Base-by-base conservation (phyloP, 441 rosid genomes). In the Euphorbia celastroides region DNA sequence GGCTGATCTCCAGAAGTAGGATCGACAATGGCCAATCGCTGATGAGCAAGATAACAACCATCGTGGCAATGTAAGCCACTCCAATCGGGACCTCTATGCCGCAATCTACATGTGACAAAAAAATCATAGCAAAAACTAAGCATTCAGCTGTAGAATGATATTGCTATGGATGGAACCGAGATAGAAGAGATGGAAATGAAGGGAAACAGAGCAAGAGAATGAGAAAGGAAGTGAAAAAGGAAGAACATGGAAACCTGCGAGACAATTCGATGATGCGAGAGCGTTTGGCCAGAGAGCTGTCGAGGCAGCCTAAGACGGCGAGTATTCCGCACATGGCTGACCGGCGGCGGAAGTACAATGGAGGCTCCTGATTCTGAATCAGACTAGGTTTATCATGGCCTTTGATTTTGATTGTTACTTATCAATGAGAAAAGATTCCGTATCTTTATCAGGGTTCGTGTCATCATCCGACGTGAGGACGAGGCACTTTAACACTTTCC, bases 1-100 rank as follows among this genome's bases (percentile, higher is more conserved):
- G 99, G 98, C 77, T 95, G 99, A 79, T 95, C 98, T 31, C 98
- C 99, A 19, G 99, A 95, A 72, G 95, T 62, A 16, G 99, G 98
- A 74, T 95, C 99, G 32, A 95, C 67, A 60, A 95, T 90, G 17
- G 99, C 99, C 72, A 95, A 78, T 48, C 99, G 87, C 73, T 95
- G 97, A 69, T 95, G 99, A 68, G 99, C 86, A 42, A 95, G 89
- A 75, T 88, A 95, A 76, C 95, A 90, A 66, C 86, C 84, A 51
- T 66, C 86, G 64, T 80, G 71, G 72, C 91, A 88, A 74, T 88
- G 92, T 68, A 92, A 64, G 4, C 99, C 98, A 48, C 99, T 92
- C 99, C 99, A 95, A 58, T 95, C 99, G 46, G 98, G 99, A 67
- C 98, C 98, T 84, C 98, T 77, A 57, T 92, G 98, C 66, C 80